A percentile compares a stretch with the other conserved stretches of the same genome.
Conservation (phyloP, 257 asterid species). For the Solanum verrucosum region DNA sequence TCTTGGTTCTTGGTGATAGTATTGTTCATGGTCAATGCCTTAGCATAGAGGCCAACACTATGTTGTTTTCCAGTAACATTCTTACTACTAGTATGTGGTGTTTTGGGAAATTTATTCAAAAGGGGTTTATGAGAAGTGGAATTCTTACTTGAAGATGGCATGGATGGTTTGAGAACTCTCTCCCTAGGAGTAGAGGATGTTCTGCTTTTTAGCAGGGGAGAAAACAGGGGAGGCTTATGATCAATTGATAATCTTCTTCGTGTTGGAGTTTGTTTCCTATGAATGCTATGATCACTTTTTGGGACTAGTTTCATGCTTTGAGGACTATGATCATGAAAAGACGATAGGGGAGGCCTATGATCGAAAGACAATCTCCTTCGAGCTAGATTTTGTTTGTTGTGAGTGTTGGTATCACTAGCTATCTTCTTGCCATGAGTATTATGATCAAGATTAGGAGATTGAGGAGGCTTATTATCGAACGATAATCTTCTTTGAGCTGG, state of each 20-base stretch:
- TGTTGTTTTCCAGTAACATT: slow-evolving; percentile 20
- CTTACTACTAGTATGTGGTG: neutral
- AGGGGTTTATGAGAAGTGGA: slow-evolving; percentile 10
- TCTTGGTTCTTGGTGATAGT: slow-evolving; percentile 1
- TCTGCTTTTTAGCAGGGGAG: slow-evolving; percentile 16
- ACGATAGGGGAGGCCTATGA: slow-evolving; percentile 31
- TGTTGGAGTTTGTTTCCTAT: neutral
- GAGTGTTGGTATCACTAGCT: neutral
- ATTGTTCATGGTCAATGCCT: neutral
- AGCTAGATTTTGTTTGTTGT: neutral
- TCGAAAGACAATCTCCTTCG: slow-evolving; percentile 47
- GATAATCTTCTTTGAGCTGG: slow-evolving; percentile 35
- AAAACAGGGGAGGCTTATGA: slow-evolving; percentile 35
- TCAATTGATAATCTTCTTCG: slow-evolving; percentile 45
- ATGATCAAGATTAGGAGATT: slow-evolving; percentile 11
- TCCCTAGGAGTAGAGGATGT: slow-evolving; percentile 28
- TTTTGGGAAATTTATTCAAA: slow-evolving; percentile 17
- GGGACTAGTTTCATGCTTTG: slow-evolving; percentile 21
- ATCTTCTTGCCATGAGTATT: slow-evolving; percentile 19
- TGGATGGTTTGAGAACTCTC: slow-evolving; percentile 10
- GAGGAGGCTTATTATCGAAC: slow-evolving; percentile 33
- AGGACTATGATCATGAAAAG: neutral
- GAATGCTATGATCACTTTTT: neutral
- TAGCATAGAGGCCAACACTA: slow-evolving; percentile 10
- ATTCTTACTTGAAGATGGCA: slow-evolving; percentile 21